These are phyloP conservation scores for Phytophthora pluvialis DNA, from an alignment of 352 stramenopile genomes.

Conservation along the genomic window DNA sequence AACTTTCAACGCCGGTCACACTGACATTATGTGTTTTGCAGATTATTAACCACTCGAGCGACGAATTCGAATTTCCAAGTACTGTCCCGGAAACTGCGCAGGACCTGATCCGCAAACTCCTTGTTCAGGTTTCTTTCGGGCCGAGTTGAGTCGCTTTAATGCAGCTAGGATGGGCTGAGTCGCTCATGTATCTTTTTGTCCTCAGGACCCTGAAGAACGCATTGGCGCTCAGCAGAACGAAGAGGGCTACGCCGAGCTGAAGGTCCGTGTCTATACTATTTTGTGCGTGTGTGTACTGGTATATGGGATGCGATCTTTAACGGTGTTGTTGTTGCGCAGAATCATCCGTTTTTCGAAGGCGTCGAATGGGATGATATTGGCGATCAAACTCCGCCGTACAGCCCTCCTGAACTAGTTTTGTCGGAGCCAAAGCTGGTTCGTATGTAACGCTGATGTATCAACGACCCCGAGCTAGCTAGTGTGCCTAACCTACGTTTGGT, in stretches of 20 bases:
- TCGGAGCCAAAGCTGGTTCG: slow-evolving; percentile 64
- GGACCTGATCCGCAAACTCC: slow-evolving; percentile 79
- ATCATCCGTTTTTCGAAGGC: slow-evolving; percentile 81
- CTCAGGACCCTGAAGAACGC: slow-evolving; percentile 60
- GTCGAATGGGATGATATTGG: slow-evolving; percentile 74
- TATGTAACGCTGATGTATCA: not conserved
- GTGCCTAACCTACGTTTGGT: slow-evolving; percentile 4
- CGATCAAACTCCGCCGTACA: slow-evolving; percentile 63
- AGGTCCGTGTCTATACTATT: slow-evolving; percentile 40
- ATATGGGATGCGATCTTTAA: slow-evolving; percentile 11
- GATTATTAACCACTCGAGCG: slow-evolving; percentile 85
- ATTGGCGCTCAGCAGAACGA: slow-evolving; percentile 75
- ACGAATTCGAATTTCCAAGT: slow-evolving; percentile 77
- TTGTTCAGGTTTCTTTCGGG: slow-evolving; percentile 56
- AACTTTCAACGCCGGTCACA: not conserved
- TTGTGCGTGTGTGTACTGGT: not conserved
- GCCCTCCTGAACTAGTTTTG: slow-evolving; percentile 58
- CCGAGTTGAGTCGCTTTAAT: not conserved
- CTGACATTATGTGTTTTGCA: slow-evolving; percentile 27
- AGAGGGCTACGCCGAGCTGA: slow-evolving; percentile 70
- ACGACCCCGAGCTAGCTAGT: not conserved
- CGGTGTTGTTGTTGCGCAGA: slow-evolving; percentile 35
- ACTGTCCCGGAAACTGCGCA: slow-evolving; percentile 69
- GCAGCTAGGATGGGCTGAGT: not conserved
- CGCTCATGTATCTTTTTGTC: not conserved